Conservation (phyloP, 192 early-diverging fungal species). For the Rhizophlyctis rosea region DNA sequence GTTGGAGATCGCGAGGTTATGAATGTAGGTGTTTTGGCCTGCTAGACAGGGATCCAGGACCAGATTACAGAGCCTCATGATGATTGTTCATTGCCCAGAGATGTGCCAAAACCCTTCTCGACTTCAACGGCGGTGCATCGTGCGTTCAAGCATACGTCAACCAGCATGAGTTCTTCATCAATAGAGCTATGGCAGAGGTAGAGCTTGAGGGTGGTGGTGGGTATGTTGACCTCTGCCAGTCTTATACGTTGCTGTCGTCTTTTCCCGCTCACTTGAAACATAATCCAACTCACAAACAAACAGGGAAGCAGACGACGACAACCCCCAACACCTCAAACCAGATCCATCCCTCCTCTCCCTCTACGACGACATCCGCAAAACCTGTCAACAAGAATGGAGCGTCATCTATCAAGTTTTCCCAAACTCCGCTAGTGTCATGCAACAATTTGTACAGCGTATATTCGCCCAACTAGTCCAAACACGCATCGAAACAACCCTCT, state of each 20-base stretch:
- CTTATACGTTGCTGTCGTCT: no score
- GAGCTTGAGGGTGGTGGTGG: constrained; percentile 37
- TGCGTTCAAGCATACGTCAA: constrained; percentile 94
- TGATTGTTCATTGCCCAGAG: constrained; percentile 51
- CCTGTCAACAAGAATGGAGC: constrained; percentile 82
- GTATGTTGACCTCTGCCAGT: constrained; percentile 10
- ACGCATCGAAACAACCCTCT: neutral
- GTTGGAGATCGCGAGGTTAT: constrained; percentile 70
- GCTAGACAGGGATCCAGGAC: neutral
- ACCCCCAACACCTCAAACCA: no score
- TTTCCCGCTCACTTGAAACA: no score
- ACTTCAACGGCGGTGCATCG: constrained; percentile 95
- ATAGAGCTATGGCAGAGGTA: constrained; percentile 40
- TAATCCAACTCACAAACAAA: no score
- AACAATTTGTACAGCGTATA: constrained; percentile 89
- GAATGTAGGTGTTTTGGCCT: constrained; percentile 52
- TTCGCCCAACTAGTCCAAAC: constrained; percentile 88
- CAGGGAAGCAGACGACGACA: no score
- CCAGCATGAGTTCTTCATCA: constrained; percentile 95
- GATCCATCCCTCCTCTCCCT: constrained; percentile 57
- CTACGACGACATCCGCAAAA: constrained; percentile 76
- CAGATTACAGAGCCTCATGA: constrained; percentile 12
- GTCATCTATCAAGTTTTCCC: constrained; percentile 94
- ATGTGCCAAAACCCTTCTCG: constrained; percentile 79
- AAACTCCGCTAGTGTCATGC: constrained; percentile 83